Evolutionary conservation across 1,284 basidiomycete species (phyloP), one percentile per base, ranked within the genome.

Genomic region (Sanghuangporus sanghuang): DNA sequence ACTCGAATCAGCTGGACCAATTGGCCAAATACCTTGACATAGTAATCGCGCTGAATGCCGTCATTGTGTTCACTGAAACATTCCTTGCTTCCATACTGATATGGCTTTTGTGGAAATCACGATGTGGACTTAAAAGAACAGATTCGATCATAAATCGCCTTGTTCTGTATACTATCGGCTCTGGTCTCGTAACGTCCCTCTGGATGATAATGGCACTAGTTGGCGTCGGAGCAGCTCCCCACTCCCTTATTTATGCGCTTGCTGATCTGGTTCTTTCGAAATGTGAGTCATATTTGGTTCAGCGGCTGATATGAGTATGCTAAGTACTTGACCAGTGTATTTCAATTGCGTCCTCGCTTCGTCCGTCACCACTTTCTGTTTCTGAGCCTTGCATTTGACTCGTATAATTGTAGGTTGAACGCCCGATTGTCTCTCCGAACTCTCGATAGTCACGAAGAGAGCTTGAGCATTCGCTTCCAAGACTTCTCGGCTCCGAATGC

Each of bases 61-160:
- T 54, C 4, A 21, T 49, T 5, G 50, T 50, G 1, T 6, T 54
- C 16, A 55, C 39, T 0, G 62, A 64, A 1, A 35, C 52, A 2
- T 32, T 55, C 0, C 27, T 64, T 6, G 32, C 62, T 3, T 7
- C 46, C 23, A 21, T 32, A 5, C 46, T 64, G 2, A 42, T 55
- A n/a, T 40, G 16, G 8, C 49, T 64, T 8, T 21, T 64, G 12
- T 50, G 46, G 9, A 44, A 48, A 11, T 21, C n/a, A 1, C 62
- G 62, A 0, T 44, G 52, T 8, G 57, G 62, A 32, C 16, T 59
- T n/a, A 64, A 39, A 49, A 35, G 46, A 18, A 59, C 57, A 16
- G 62, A 64, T 39, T 59, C 62, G 16, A n/a, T 64, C 27, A 27
- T 64, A 27, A 14, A 44, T 11, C 42, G 42, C 9, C 38, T 64